Conservation (phyloP, 352 stramenopile genomes). For the Elongisporangium senticosum region DNA sequence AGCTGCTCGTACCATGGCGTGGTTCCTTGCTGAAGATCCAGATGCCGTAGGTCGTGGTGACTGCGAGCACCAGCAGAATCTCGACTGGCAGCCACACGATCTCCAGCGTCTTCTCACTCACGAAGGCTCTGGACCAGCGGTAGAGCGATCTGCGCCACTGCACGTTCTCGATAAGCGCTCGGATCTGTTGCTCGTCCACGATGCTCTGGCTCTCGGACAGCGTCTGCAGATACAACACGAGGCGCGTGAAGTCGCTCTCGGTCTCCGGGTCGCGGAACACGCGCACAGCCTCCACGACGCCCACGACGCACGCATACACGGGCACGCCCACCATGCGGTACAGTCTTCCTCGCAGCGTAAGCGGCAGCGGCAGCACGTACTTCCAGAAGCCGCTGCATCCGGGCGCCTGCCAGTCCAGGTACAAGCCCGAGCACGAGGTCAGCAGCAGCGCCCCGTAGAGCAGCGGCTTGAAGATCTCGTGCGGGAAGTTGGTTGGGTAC, state of each 20-base stretch:
- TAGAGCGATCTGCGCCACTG: constrained; percentile 17
- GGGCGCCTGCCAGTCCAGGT: constrained; percentile 23
- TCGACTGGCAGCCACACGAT: constrained; percentile 42
- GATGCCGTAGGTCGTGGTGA: constrained; percentile 55
- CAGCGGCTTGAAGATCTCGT: constrained; percentile 46
- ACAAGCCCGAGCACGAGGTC: constrained; percentile 30
- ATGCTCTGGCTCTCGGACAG: constrained; percentile 16
- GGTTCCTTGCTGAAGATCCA: constrained; percentile 64
- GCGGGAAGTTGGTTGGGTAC: constrained; percentile 53
- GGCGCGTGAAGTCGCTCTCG: constrained; percentile 30
- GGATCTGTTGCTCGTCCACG: constrained; percentile 22
- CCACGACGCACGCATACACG: constrained; percentile 51
- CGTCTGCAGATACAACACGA: constrained; percentile 32
- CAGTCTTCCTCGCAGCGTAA: constrained; percentile 46
- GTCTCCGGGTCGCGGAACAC: constrained; percentile 38
- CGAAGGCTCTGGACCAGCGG: constrained; percentile 15
- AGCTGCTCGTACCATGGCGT: constrained; percentile 44
- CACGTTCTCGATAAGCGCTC: constrained; percentile 24
- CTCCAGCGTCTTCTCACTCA: constrained; percentile 15
- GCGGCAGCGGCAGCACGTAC: constrained; percentile 55
- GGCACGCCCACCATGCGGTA: constrained; percentile 61
- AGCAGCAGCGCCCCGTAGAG: constrained; percentile 36
- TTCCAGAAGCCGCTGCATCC: constrained; percentile 36
- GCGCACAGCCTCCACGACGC: constrained; percentile 39
- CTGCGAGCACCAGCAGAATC: constrained; percentile 32